phyloP scores from a whole-genome alignment of 2,329 filamentous ascomycete genomes.

The Thielaviopsis musarum region DNA sequence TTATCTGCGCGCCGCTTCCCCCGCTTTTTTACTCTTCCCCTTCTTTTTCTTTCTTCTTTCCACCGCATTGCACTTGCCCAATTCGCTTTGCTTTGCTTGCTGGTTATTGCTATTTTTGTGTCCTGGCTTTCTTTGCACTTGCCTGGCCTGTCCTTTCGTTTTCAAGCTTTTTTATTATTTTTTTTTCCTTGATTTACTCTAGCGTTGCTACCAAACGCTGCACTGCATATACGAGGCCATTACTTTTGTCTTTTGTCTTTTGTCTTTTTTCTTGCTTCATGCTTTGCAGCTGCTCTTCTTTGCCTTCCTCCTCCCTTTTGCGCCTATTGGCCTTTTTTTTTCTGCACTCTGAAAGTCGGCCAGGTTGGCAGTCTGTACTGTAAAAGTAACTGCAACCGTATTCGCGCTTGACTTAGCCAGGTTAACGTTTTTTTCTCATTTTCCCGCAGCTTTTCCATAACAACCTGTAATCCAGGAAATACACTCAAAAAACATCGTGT shows the following conservation, averaged over 20 bases:
- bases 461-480: background rate
- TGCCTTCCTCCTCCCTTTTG: background rate
- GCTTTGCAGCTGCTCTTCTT: background rate
- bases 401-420: background rate
- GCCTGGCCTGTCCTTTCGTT: background rate
- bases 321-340: background rate
- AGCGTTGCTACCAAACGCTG: background rate
- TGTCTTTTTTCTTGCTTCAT: no score
- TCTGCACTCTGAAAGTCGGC: background rate
- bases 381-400: background rate
- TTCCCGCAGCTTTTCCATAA: background rate
- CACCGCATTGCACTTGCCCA: background rate
- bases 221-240: background rate
- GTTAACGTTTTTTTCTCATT: constrained; percentile 2
- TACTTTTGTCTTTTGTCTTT: background rate
- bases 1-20: background rate
- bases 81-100: background rate
- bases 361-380: background rate
- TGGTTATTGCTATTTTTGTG: background rate
- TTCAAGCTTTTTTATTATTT: background rate
- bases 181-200: background rate
- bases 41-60: background rate
- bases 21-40: background rate
- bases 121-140: background rate
- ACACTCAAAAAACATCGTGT: background rate